Conservation (phyloP, 2,329 filamentous ascomycete species). For the Teratosphaeria destructans region DNA sequence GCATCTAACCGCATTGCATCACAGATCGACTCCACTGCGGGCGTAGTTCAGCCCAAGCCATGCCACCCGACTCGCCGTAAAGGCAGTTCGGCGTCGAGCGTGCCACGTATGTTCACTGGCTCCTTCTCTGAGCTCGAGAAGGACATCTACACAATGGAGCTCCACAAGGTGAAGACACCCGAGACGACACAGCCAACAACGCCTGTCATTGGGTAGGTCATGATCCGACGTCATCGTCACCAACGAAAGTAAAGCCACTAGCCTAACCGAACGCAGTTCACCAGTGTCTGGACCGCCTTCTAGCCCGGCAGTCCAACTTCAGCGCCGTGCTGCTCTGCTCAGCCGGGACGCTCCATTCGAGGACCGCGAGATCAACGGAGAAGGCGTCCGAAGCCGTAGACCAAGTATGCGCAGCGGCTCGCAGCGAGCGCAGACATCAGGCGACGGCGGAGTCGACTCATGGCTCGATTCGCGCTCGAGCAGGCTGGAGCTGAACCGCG, state of each 20-base stretch:
- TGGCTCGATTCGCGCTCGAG: constrained; percentile 6
- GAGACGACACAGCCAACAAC: constrained; percentile 1
- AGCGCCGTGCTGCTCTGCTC: constrained; percentile 10
- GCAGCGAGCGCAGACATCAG: neutral
- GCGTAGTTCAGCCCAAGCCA: neutral
- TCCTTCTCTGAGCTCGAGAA: constrained; percentile 16
- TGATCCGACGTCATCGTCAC: neutral
- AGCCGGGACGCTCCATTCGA: constrained; percentile 8
- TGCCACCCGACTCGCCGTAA: neutral
- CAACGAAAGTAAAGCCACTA: neutral
- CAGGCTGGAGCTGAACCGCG: neutral
- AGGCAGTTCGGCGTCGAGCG: constrained; percentile 1
- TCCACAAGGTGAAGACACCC: constrained; percentile 8
- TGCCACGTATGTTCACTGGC: constrained; percentile 18
- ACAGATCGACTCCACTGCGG: neutral
- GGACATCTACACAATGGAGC: constrained; percentile 7
- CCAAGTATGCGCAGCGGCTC: constrained; percentile 1
- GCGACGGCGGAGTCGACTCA: constrained; percentile 2
- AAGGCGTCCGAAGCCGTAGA: constrained; percentile 10
- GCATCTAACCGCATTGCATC: neutral
- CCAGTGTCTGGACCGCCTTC: constrained; percentile 1
- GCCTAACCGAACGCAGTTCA: neutral
- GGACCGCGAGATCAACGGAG: constrained; percentile 9
- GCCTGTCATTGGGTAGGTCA: neutral
- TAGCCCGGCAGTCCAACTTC: constrained; percentile 10